These are phyloP conservation scores for Boechera retrofracta DNA, from an alignment of 345 rosid genomes.

Conservation along the genomic window DNA sequence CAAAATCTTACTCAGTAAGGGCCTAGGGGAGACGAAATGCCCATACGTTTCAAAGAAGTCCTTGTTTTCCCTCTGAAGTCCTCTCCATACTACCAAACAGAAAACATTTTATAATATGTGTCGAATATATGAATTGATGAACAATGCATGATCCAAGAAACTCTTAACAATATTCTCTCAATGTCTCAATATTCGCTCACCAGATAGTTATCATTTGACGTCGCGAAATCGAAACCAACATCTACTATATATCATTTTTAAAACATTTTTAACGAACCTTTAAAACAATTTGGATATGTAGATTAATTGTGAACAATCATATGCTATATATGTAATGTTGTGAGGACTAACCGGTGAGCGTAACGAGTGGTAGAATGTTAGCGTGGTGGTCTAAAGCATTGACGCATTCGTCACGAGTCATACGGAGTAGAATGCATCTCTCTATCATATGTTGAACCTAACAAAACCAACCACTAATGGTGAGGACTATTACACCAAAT, in stretches of 20 bases:
- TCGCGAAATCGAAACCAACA: background rate
- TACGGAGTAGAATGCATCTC: constrained; percentile 72
- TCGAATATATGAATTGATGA: background rate
- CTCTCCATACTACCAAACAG: constrained; percentile 65
- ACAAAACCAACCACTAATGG: background rate
- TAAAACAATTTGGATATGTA: background rate
- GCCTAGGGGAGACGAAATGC: constrained; percentile 48
- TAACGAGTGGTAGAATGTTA: constrained; percentile 64
- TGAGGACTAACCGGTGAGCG: constrained; percentile 58
- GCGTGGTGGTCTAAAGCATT: constrained; percentile 68
- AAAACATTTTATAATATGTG: background rate
- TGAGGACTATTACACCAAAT: constrained; percentile 16
- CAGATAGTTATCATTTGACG: constrained; percentile 2
- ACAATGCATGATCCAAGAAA: background rate
- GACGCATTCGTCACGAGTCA: constrained; percentile 79
- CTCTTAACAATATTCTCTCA: background rate
- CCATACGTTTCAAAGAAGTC: constrained; percentile 69
- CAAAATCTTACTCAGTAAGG: constrained; percentile 48
- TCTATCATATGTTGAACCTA: constrained; percentile 91
- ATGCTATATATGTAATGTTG: background rate
- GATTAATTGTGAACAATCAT: background rate
- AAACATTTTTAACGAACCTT: background rate
- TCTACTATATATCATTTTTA: background rate
- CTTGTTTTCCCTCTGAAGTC: constrained; percentile 70
- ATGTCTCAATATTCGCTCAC: background rate